Conservation (phyloP, 768 basidiomycete genomes). For the Tylopilus sp. region DNA sequence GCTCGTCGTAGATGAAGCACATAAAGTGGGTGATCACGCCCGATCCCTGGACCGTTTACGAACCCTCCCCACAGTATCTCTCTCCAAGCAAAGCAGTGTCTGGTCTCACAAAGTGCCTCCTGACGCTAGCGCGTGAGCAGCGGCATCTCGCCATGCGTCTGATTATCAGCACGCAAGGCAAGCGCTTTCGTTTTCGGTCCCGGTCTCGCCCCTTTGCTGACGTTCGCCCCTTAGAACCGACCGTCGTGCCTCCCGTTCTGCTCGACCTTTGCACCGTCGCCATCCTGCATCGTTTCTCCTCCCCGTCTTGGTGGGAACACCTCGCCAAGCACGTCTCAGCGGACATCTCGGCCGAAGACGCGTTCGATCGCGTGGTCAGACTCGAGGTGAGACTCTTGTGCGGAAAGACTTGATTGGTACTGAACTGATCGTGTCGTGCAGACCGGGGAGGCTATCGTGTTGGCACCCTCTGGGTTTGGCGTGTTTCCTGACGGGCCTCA, state of each 20-base stretch:
- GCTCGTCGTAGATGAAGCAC: slow-evolving; percentile 71
- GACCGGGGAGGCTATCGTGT: slow-evolving; percentile 71
- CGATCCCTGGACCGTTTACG: neutral
- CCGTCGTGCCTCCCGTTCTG: slow-evolving; percentile 63
- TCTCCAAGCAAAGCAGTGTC: slow-evolving; percentile 42
- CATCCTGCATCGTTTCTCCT: slow-evolving; percentile 73
- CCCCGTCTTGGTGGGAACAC: slow-evolving; percentile 74
- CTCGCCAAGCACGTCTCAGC: slow-evolving; percentile 64
- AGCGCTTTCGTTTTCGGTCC: neutral
- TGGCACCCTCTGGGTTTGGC: slow-evolving; percentile 62
- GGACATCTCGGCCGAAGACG: slow-evolving; percentile 53
- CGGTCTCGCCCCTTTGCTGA: neutral
- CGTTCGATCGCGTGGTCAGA: slow-evolving; percentile 62
- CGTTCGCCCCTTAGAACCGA: slow-evolving; percentile 51
- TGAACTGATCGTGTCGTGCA: slow-evolving; percentile 22
- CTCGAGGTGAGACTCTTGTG: slow-evolving; percentile 46
- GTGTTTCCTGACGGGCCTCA: slow-evolving; percentile 31
- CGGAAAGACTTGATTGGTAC: neutral
- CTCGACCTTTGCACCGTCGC: slow-evolving; percentile 64
- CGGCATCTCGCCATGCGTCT: slow-evolving; percentile 71
- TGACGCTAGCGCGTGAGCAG: slow-evolving; percentile 63
- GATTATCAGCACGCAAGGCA: slow-evolving; percentile 73
- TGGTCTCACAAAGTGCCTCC: slow-evolving; percentile 55
- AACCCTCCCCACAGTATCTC: slow-evolving; percentile 49
- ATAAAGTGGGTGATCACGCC: slow-evolving; percentile 47